A percentile compares a stretch with the other conserved stretches of the same genome.
These are phyloP conservation scores for Plectosphaerella sp. DNA, from an alignment of 2,329 filamentous ascomycete genomes.

Conservation along the genomic window DNA sequence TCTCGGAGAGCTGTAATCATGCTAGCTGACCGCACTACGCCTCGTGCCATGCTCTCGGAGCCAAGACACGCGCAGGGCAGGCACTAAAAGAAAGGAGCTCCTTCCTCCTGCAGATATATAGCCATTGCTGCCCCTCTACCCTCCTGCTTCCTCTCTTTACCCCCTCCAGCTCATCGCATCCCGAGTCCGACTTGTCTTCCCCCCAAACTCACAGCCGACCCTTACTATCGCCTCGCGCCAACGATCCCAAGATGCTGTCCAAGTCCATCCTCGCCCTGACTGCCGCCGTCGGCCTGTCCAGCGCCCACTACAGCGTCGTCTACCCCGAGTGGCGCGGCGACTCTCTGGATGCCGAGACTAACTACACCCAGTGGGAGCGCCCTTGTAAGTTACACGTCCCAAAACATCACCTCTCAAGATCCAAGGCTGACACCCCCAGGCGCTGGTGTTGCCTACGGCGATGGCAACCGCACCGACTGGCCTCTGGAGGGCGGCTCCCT, in stretches of 20 bases:
- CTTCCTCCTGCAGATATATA: background rate
- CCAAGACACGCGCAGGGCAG: too few relatives aligned
- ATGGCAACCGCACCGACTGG: conserved; percentile 47
- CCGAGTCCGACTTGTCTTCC: background rate
- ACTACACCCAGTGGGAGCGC: conserved; percentile 44
- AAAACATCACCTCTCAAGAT: background rate
- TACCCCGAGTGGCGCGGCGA: conserved; percentile 46
- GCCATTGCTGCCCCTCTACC: background rate
- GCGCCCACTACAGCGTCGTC: conserved; percentile 43
- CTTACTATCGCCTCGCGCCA: background rate
- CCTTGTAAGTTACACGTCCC: conserved; percentile 38
- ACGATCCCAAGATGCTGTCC: conserved; percentile 21
- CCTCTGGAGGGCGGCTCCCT: conserved; percentile 45
- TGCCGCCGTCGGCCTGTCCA: conserved; percentile 28
- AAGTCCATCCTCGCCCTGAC: conserved; percentile 26
- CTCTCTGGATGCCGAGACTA: conserved; percentile 32
- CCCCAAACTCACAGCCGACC: background rate
- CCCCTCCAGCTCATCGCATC: background rate
- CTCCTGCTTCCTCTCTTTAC: background rate
- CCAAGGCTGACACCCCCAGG: conserved; percentile 24
- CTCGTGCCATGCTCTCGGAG: background rate
- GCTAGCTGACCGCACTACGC: background rate
- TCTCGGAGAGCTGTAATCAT: background rate
- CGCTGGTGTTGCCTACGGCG: conserved; percentile 39
- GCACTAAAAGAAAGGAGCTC: background rate